Evolutionary conservation across 805 yeast species (phyloP), one percentile per base, ranked within the genome.

Genomic region (Hanseniaspora lindneri): DNA sequence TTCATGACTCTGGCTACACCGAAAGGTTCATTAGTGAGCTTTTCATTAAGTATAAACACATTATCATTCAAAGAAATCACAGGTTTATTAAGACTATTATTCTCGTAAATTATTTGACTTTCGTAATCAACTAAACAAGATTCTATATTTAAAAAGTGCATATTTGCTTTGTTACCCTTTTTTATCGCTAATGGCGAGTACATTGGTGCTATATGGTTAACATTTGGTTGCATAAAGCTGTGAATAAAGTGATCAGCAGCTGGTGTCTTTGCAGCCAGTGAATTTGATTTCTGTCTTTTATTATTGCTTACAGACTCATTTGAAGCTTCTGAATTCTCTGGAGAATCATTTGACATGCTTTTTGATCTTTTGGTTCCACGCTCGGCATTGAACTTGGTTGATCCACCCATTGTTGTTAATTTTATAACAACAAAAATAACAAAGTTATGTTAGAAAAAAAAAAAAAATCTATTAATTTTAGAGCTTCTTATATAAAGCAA

Each of bases 11-110:
- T 70, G 1, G 94, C 97, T 39, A 92, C 74, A 57, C 86, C 84
- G 67, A 83, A 92, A 0, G 97, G 96, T 57, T 86, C 96, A 2
- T 95, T 92, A 0, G 95, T 86, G 6, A 36, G 25, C 1, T 95
- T 95, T 61, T 86, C 96, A 53, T 92, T 77, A 11, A 88, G 72
- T 78, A 88, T 77, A 60, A 83, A 87, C 9, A 87, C 80, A 51
- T 71, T 77, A 50, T 87, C 94, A 47, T 65, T 58, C 35, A 58
- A 54, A 39, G 54, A 55, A 9, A 68, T 30, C 2, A 61, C 35
- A 37, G 29, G 16, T 14, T 34, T 34, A 13, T 17, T 24, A 1
- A 3, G 32, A 3, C 19, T 29, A 14, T 28, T 17, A 19, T 17
- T 40, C 13, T 44, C 40, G 14, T 37, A 44, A 10, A 44, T 21